A percentile compares a stretch with the other conserved stretches of the same genome.
These are phyloP conservation scores for Cryptococcus hybrid DNA, from an alignment of 1,284 basidiomycete species.

Conservation along the genomic window DNA sequence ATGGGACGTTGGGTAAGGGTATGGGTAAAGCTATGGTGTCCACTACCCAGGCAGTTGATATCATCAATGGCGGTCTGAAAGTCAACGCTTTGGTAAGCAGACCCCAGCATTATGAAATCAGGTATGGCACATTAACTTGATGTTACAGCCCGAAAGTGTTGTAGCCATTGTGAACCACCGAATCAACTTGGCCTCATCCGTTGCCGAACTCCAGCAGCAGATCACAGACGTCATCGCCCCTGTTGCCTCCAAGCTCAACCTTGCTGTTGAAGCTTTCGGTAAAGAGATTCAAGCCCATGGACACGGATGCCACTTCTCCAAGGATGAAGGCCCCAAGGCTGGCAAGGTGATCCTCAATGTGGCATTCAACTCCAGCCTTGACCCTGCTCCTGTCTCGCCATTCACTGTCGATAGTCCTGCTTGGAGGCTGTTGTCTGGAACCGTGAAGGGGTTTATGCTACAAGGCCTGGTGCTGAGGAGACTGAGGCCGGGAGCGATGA, in stretches of 20 bases:
- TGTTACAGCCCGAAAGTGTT: slow-evolving; percentile 35
- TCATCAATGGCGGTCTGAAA: slow-evolving; percentile 44
- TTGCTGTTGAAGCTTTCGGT: slow-evolving; percentile 41
- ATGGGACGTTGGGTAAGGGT: slow-evolving; percentile 18
- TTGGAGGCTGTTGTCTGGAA: slow-evolving; percentile 40
- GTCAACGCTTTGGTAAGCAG: slow-evolving; percentile 41
- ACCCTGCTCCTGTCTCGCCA: slow-evolving; percentile 46
- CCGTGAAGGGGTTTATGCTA: slow-evolving; percentile 23
- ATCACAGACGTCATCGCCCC: slow-evolving; percentile 29
- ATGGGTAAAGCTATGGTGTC: slow-evolving; percentile 32
- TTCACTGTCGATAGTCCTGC: slow-evolving; percentile 33
- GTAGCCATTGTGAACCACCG: slow-evolving; percentile 44
- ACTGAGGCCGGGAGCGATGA: background rate
- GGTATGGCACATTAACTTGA: background rate
- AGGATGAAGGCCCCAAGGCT: slow-evolving; percentile 16
- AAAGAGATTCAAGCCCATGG: slow-evolving; percentile 19
- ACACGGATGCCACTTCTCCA: slow-evolving; percentile 12
- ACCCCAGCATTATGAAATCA: background rate
- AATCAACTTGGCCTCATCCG: slow-evolving; percentile 37
- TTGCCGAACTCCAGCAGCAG: slow-evolving; percentile 32
- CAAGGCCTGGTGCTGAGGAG: slow-evolving; percentile 20
- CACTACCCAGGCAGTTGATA: slow-evolving; percentile 46
- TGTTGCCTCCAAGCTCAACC: slow-evolving; percentile 35
- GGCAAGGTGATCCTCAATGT: slow-evolving; percentile 32
- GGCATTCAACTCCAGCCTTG: slow-evolving; percentile 36